Percentiles rank a stretch among this genome's conserved stretches.
Conservation (phyloP, 164 flowering plant genomes). For the Vitis amurensis region DNA sequence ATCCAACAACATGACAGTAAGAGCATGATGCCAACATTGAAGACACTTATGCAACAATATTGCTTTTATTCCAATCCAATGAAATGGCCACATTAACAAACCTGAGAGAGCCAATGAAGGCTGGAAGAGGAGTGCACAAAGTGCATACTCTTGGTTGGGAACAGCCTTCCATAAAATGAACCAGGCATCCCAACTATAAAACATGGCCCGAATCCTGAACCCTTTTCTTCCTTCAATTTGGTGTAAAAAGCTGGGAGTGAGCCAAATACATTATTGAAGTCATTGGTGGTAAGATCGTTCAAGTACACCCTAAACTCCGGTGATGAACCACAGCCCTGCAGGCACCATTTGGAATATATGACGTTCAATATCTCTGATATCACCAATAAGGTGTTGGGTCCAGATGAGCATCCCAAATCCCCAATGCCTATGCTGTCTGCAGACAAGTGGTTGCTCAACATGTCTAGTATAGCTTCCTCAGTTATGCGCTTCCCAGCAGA, state of each 20-base stretch:
- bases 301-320: slow-evolving; percentile 39
- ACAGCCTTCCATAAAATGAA: too few relatives aligned
- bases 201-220: slow-evolving; percentile 18
- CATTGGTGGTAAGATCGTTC: background rate
- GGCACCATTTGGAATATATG: slow-evolving; percentile 9
- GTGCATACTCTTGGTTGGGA: too few relatives aligned
- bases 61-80: too few relatives aligned
- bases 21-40: too few relatives aligned
- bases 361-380: slow-evolving; percentile 25
- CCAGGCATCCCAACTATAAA: slow-evolving; percentile 6
- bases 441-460: slow-evolving; percentile 1
- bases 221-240: background rate
- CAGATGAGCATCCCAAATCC: slow-evolving; percentile 62
- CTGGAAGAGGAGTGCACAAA: too few relatives aligned
- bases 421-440: slow-evolving; percentile 37
- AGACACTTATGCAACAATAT: too few relatives aligned
- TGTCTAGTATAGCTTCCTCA: slow-evolving; percentile 23
- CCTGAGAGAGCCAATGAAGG: too few relatives aligned
- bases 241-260: background rate
- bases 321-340: background rate
- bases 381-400: slow-evolving; percentile 38
- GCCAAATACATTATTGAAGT: too few relatives aligned
- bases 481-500: slow-evolving; percentile 16
- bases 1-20: too few relatives aligned
- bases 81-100: too few relatives aligned